phyloP scores from a whole-genome alignment of 345 rosid species.

The Eutrema japonicum region DNA sequence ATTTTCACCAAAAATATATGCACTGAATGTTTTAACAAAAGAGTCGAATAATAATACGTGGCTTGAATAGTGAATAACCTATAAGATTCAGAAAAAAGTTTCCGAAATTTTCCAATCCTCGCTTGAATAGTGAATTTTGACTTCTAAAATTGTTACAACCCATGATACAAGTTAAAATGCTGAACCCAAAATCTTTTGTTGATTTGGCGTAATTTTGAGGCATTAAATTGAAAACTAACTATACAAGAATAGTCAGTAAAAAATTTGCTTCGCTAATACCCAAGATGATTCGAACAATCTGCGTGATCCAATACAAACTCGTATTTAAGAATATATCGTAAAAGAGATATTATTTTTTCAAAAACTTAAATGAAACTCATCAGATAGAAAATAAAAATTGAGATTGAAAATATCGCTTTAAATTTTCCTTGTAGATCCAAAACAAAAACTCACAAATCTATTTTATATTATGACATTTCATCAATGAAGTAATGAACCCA shows the following conservation, averaged over 20 bases:
- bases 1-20: neutral
- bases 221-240: conserved; percentile 2
- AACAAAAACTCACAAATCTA: neutral
- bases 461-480: neutral
- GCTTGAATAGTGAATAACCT: too few species aligned
- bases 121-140: too few species aligned
- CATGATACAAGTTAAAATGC: neutral
- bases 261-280: conserved; percentile 3
- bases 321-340: neutral
- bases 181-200: neutral
- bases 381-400: neutral
- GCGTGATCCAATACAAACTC: conserved; percentile 27
- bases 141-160: too few species aligned
- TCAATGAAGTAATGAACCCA: conserved; percentile 6
- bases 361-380: conserved; percentile 2
- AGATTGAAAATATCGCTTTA: neutral
- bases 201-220: conserved; percentile 19
- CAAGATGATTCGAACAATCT: conserved; percentile 12
- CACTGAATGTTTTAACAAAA: neutral
- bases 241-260: neutral
- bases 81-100: neutral
- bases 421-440: neutral
- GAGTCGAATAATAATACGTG: neutral
- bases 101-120: neutral
- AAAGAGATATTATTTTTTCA: too few species aligned